phyloP scores from a whole-genome alignment of 805 yeast species.

The Lipomyces spencermartinsiae region DNA sequence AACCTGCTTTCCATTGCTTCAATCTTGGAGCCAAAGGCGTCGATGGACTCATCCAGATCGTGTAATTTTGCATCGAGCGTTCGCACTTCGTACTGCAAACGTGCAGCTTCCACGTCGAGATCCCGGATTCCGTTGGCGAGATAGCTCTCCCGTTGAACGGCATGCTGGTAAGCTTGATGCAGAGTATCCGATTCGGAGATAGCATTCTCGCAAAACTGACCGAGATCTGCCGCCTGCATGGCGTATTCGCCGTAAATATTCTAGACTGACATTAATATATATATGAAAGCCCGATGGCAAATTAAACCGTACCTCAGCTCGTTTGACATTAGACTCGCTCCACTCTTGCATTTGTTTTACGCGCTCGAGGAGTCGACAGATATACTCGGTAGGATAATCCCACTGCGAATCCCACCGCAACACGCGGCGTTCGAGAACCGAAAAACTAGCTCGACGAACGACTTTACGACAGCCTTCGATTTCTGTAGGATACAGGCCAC shows the following conservation, averaged over 20 bases:
- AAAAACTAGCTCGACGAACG: constrained; percentile 49
- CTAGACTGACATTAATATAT: constrained; percentile 10
- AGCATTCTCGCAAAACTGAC: constrained; percentile 38
- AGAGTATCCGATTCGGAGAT: constrained; percentile 22
- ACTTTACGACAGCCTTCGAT: neutral
- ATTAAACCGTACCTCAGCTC: constrained; percentile 30
- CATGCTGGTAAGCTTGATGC: constrained; percentile 33
- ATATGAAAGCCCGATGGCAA: neutral
- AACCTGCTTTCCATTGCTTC: constrained; percentile 46
- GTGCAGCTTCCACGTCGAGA: constrained; percentile 61
- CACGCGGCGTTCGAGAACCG: constrained; percentile 44
- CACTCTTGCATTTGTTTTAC: constrained; percentile 43
- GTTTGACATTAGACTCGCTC: constrained; percentile 20
- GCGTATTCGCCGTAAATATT: constrained; percentile 7
- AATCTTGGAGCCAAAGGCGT: constrained; percentile 52
- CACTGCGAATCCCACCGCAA: constrained; percentile 37
- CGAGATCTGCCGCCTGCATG: constrained; percentile 15
- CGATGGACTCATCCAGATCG: constrained; percentile 69
- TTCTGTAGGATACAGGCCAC: neutral
- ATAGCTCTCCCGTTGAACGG: constrained; percentile 38
- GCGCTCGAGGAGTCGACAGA: constrained; percentile 22
- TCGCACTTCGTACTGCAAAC: constrained; percentile 69
- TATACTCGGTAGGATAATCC: constrained; percentile 24
- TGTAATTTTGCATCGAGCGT: constrained; percentile 63
- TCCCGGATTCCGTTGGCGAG: constrained; percentile 51